phyloP scores from a whole-genome alignment of 352 stramenopile species.

The Phytopythium mirpurense region DNA sequence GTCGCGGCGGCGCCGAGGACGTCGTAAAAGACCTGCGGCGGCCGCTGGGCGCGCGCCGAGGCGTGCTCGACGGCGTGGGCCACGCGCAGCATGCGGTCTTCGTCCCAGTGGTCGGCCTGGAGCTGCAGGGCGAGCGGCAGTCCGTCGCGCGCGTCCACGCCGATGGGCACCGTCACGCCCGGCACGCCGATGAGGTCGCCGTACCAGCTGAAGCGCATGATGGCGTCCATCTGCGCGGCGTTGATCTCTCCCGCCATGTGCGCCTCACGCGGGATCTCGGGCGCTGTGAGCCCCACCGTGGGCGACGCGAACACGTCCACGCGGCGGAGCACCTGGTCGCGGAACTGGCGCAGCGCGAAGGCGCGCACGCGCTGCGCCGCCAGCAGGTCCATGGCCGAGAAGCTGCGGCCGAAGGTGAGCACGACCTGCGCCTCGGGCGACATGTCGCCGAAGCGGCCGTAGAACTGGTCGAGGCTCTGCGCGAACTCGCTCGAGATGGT shows the following conservation, averaged over 20 bases:
- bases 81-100: conserved; percentile 66
- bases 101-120: conserved; percentile 69
- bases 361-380: conserved; percentile 78
- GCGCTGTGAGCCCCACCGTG: conserved; percentile 71
- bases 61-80: conserved; percentile 44
- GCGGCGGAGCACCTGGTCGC: conserved; percentile 70
- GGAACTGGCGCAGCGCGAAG: conserved; percentile 75
- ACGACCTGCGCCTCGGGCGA: conserved; percentile 73
- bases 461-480: conserved; percentile 62
- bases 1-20: conserved; percentile 45
- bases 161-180: conserved; percentile 66
- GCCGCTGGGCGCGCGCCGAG: conserved; percentile 32
- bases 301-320: conserved; percentile 89
- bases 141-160: conserved; percentile 39
- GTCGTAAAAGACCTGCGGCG: conserved; percentile 62
- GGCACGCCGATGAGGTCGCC: conserved; percentile 87
- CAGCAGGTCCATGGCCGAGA: conserved; percentile 75
- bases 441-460: conserved; percentile 44
- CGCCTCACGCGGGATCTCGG: conserved; percentile 49
- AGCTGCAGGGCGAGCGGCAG: conserved; percentile 81
- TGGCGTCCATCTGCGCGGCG: conserved; percentile 33
- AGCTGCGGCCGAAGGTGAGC: conserved; percentile 60
- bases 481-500: conserved; percentile 84
- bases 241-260: conserved; percentile 54
- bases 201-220: conserved; percentile 84